Conservation (phyloP, 176 grass and related monocot genomes). For the Carex pumila region DNA sequence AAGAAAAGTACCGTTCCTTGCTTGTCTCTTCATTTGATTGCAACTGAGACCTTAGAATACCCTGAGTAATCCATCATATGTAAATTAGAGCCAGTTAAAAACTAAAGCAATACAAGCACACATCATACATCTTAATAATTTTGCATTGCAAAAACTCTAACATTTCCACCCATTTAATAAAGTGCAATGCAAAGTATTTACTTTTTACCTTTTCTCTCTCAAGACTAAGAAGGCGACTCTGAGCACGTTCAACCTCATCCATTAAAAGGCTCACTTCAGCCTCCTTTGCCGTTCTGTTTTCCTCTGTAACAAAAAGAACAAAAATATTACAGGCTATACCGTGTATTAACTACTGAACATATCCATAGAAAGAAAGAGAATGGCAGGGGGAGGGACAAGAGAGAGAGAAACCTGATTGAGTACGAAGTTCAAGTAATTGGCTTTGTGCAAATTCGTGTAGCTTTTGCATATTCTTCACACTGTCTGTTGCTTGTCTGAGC, state of each 20-base stretch:
- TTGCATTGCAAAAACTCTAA: not conserved
- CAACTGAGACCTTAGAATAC: constrained; percentile 74
- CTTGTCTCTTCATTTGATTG: constrained; percentile 71
- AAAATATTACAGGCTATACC: not conserved
- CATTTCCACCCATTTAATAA: not conserved
- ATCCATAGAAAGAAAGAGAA: not conserved
- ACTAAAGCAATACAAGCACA: not conserved
- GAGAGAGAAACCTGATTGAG: constrained; percentile 68
- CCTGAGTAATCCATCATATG: constrained; percentile 34
- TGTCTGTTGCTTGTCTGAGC: constrained; percentile 92
- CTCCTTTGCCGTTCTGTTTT: constrained; percentile 88
- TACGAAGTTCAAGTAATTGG: constrained; percentile 95
- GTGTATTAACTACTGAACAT: not conserved
- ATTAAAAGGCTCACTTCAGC: constrained; percentile 75
- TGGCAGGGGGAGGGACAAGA: too few relatives aligned
- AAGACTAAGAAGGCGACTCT: constrained; percentile 81
- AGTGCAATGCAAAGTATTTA: not conserved
- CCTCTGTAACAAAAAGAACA: constrained; percentile 48
- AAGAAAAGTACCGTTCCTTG: constrained; percentile 57
- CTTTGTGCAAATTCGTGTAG: constrained; percentile 91
- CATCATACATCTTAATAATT: not conserved
- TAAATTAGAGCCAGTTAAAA: constrained; percentile 9
- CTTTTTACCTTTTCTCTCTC: constrained; percentile 90
- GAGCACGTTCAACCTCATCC: constrained; percentile 99
- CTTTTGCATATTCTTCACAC: constrained; percentile 99